phyloP scores from a whole-genome alignment of 2,329 filamentous ascomycete species.

The Microsporum audouinii region DNA sequence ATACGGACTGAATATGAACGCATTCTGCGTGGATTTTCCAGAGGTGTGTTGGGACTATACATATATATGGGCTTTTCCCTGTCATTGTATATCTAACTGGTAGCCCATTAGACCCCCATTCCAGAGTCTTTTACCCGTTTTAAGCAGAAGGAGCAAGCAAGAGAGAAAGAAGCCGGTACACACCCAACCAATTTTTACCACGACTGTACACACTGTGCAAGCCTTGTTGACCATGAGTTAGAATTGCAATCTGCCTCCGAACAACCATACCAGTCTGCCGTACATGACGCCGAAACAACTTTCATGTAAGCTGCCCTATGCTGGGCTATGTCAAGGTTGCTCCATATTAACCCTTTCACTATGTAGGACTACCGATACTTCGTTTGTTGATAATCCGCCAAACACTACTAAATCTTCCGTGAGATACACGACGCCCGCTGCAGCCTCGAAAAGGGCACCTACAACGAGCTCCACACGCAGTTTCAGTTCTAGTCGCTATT shows the following conservation, averaged over 20 bases:
- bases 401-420: conserved; percentile 39
- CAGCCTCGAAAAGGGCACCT: conserved; percentile 16
- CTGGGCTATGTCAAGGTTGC: conserved; percentile 43
- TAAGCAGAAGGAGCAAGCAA: conserved; percentile 39
- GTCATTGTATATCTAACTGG: not conserved
- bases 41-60: conserved; percentile 49
- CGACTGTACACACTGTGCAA: not conserved
- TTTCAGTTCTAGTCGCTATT: conserved; percentile 24
- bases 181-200: no score
- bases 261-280: conserved; percentile 11
- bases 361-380: conserved; percentile 73
- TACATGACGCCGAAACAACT: conserved; percentile 58
- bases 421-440: conserved; percentile 20
- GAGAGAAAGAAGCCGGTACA: conserved; percentile 17
- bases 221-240: not conserved
- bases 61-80: not conserved
- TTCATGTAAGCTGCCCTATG: conserved; percentile 54
- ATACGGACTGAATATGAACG: conserved; percentile 97
- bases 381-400: conserved; percentile 76
- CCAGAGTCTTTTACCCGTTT: conserved; percentile 67
- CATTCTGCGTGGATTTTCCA: conserved; percentile 94
- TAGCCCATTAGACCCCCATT: conserved; percentile 55
- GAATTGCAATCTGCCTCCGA: not conserved
- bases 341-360: conserved; percentile 78
- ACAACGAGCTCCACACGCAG: conserved; percentile 20